These are phyloP conservation scores for Pyrrhoderma noxium DNA, from an alignment of 1,284 basidiomycete genomes.

Conservation along the genomic window DNA sequence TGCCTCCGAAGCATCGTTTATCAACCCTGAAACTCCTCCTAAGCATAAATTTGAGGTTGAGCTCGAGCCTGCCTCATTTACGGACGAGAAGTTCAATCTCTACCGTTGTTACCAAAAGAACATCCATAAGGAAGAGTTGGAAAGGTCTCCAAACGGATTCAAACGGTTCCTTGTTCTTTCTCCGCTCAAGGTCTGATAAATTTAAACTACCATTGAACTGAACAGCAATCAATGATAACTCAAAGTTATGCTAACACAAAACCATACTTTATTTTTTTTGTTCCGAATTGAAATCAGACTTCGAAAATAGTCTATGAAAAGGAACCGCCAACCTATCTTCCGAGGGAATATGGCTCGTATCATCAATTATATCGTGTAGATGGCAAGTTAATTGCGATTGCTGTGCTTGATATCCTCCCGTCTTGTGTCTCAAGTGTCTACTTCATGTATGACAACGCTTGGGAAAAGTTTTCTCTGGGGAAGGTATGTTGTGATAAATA, in stretches of 20 bases:
- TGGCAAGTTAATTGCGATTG: conserved; percentile 77
- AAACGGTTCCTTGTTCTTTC: conserved; percentile 73
- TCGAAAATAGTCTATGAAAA: conserved; percentile 53
- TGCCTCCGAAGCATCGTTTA: conserved; percentile 30
- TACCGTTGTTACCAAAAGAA: conserved; percentile 71
- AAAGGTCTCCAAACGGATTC: conserved; percentile 45
- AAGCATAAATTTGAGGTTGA: conserved; percentile 51
- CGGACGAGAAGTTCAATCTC: conserved; percentile 73
- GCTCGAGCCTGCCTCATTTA: conserved; percentile 69
- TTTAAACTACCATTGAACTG: background rate
- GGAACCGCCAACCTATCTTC: conserved; percentile 47
- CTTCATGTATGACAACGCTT: conserved; percentile 85
- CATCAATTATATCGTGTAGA: conserved; percentile 84
- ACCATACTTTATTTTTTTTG: no score
- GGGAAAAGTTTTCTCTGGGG: conserved; percentile 73
- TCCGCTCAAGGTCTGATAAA: conserved; percentile 56
- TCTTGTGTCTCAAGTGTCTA: conserved; percentile 91
- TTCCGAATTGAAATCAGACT: conserved; percentile 32
- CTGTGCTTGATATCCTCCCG: conserved; percentile 89
- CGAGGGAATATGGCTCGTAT: conserved; percentile 73
- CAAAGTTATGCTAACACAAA: background rate
- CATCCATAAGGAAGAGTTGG: conserved; percentile 67
- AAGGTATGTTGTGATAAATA: conserved; percentile 48
- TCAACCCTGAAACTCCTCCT: conserved; percentile 21
- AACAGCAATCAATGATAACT: background rate